Percentiles rank a stretch among this genome's conserved stretches.
Evolutionary conservation across 2,329 filamentous ascomycete species (phyloP).

Genomic region (Pestalotiopsis sp.): DNA sequence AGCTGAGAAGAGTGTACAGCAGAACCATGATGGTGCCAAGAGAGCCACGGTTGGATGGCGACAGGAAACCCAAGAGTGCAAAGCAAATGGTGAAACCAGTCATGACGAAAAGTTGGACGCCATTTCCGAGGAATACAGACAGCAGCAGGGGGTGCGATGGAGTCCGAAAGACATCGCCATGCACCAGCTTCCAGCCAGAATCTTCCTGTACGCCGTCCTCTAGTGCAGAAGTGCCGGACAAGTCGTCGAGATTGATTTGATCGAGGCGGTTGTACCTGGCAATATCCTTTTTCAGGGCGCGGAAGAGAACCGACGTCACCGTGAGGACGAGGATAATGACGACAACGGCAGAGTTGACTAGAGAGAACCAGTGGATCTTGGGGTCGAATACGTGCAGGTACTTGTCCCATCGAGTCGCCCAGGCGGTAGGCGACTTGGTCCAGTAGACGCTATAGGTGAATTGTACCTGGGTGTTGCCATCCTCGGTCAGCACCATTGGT

Average conservation of each 20-base stretch:
- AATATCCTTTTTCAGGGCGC: constrained; percentile 92
- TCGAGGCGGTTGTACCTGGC: constrained; percentile 95
- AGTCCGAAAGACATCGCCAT: constrained; percentile 94
- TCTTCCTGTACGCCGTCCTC: constrained; percentile 97
- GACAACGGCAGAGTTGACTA: constrained; percentile 94
- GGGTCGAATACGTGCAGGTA: constrained; percentile 97
- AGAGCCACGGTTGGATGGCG: constrained; percentile 92
- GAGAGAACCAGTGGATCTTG: constrained; percentile 98
- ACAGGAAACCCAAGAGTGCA: constrained; percentile 90
- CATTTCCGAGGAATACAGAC: constrained; percentile 87
- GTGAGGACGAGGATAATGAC: constrained; percentile 90
- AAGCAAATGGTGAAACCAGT: constrained; percentile 92
- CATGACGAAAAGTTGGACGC: constrained; percentile 97
- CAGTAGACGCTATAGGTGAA: constrained; percentile 96
- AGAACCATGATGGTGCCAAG: constrained; percentile 92
- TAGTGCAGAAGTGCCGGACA: constrained; percentile 75
- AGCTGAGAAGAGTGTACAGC: constrained; percentile 90
- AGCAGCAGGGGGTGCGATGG: constrained; percentile 83
- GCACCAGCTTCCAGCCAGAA: constrained; percentile 97
- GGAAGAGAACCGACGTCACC: constrained; percentile 87
- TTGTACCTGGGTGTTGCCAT: constrained; percentile 63
- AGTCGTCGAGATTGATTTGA: constrained; percentile 85
- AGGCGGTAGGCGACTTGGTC: constrained; percentile 80
- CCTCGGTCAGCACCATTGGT: constrained; percentile 62
- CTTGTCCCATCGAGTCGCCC: constrained; percentile 98